Conservation (phyloP, 371 early-diverging fungal genomes). For the Paraphysoderma sedebokerense region DNA sequence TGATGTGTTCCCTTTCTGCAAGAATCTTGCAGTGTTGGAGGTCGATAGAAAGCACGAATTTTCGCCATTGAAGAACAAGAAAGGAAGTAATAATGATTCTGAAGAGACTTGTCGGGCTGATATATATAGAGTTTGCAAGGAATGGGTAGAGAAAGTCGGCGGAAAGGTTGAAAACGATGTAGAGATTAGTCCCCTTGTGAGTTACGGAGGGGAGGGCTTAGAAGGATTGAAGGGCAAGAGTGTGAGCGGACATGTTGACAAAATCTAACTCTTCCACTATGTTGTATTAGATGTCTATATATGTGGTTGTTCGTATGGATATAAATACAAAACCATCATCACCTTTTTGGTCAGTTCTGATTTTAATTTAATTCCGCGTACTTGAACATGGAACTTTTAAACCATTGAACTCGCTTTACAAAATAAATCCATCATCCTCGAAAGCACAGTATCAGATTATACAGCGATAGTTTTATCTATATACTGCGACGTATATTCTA, state of each 20-base stretch:
- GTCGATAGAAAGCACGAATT: slow-evolving; percentile 85
- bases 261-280: slow-evolving; percentile 13
- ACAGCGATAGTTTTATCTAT: too few species aligned
- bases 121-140: slow-evolving; percentile 62
- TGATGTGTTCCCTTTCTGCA: slow-evolving; percentile 84
- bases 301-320: too few species aligned
- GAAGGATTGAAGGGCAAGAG: slow-evolving; percentile 42
- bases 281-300: too few species aligned
- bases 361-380: too few species aligned
- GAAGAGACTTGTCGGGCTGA: slow-evolving; percentile 86
- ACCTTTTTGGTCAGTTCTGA: too few species aligned
- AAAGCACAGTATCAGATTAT: too few species aligned
- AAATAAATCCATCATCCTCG: too few species aligned
- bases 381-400: too few species aligned
- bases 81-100: slow-evolving; percentile 68
- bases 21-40: slow-evolving; percentile 76
- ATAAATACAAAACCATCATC: too few species aligned
- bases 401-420: too few species aligned
- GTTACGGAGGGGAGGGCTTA: slow-evolving; percentile 85
- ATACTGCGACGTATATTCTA: too few species aligned
- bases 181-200: slow-evolving; percentile 79
- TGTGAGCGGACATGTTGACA: slow-evolving; percentile 3
- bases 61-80: slow-evolving; percentile 94
- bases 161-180: slow-evolving; percentile 36
- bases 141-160: slow-evolving; percentile 73